Conservation (phyloP, 2,329 filamentous ascomycete species). For the Scedosporium dehoogii region DNA sequence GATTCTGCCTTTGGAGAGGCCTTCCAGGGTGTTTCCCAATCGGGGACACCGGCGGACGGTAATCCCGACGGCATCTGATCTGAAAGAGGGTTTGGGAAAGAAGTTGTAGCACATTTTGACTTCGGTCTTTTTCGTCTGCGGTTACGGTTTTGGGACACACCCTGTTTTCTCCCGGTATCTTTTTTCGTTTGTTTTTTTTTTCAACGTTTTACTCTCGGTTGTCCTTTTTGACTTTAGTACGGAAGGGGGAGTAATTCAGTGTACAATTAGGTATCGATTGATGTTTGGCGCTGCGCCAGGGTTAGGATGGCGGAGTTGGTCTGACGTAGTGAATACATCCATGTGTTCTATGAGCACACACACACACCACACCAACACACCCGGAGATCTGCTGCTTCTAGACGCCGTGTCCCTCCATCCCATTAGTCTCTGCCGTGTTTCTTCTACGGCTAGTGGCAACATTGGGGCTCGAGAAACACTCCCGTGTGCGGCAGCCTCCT, state of each 20-base stretch:
- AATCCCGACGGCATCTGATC: neutral
- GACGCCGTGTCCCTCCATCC: no score
- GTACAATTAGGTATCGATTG: neutral
- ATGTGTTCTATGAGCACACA: neutral
- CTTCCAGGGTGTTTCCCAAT: constrained; percentile 51
- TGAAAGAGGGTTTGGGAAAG: no score
- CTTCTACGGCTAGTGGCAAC: neutral
- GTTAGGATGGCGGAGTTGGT: neutral
- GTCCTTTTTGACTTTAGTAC: neutral
- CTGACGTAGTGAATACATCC: neutral
- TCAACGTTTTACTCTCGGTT: neutral
- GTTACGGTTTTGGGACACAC: neutral
- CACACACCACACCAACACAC: no score
- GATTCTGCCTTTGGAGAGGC: constrained; percentile 79
- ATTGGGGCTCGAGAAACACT: neutral
- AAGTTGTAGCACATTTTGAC: no score
- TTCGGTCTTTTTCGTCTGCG: neutral
- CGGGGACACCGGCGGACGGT: constrained; percentile 4
- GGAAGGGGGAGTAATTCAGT: neutral
- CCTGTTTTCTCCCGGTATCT: neutral
- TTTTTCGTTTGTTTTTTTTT: constrained; percentile 4
- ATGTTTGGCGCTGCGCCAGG: neutral
- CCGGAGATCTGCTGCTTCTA: no score
- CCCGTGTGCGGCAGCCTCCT: no score
- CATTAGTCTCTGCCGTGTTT: neutral